A percentile compares a stretch with the other conserved stretches of the same genome.
These are phyloP conservation scores for Marasmius fiardii DNA, from an alignment of 1,284 basidiomycete species.

Conservation along the genomic window DNA sequence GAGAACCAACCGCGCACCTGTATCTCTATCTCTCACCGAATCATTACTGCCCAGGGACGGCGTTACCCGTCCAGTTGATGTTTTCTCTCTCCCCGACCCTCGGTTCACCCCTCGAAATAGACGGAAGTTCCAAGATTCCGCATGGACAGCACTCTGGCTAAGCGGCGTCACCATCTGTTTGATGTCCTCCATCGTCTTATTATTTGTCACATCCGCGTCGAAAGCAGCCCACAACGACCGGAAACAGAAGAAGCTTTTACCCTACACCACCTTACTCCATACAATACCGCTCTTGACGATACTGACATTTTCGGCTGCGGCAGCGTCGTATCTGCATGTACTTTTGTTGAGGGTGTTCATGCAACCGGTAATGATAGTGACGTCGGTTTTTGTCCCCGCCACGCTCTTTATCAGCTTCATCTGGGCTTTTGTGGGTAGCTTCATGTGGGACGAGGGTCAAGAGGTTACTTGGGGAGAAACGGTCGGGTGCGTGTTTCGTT, in stretches of 20 bases:
- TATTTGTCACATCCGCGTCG: conserved; percentile 48
- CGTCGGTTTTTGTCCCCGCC: conserved; percentile 77
- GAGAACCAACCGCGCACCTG: conserved; percentile 32
- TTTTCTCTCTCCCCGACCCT: conserved; percentile 73
- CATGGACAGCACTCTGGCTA: conserved; percentile 70
- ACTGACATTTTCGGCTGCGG: conserved; percentile 70
- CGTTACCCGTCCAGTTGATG: conserved; percentile 54
- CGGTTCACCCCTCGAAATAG: conserved; percentile 56
- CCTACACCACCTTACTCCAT: conserved; percentile 77
- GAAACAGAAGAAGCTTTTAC: conserved; percentile 31
- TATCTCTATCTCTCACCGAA: conserved; percentile 65
- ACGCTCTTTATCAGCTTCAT: conserved; percentile 79
- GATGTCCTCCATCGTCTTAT: conserved; percentile 58
- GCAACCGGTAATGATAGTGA: conserved; percentile 78
- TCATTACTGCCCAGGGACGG: conserved; percentile 74
- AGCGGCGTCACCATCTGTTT: conserved; percentile 54
- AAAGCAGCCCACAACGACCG: conserved; percentile 23
- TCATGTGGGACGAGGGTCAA: conserved; percentile 73
- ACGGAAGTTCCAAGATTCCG: conserved; percentile 67
- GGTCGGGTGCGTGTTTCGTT: conserved; percentile 57
- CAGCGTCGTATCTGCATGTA: conserved; percentile 74
- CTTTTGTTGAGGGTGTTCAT: conserved; percentile 77
- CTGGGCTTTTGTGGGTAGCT: conserved; percentile 89
- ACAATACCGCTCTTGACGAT: conserved; percentile 83
- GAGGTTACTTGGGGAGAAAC: conserved; percentile 79